phyloP scores from a whole-genome alignment of 2,329 filamentous ascomycete species.

The Fusarium aywerte region DNA sequence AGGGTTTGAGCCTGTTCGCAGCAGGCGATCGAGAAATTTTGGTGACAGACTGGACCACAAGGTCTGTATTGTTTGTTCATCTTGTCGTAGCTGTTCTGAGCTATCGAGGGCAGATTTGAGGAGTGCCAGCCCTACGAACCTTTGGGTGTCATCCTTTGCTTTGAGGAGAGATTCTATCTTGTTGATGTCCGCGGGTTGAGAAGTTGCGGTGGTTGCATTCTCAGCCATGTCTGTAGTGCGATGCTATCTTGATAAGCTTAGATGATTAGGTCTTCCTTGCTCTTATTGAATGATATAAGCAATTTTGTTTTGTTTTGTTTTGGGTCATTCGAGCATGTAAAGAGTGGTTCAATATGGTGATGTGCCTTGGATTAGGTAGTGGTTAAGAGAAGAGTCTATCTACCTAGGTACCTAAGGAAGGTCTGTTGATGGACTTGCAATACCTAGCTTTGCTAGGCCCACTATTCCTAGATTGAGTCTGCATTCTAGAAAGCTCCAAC shows the following conservation, averaged over 20 bases:
- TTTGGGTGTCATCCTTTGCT: slow-evolving; percentile 72
- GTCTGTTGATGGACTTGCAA: neutral
- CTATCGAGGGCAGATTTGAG: slow-evolving; percentile 74
- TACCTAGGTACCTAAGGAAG: no score
- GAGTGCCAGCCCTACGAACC: slow-evolving; percentile 74
- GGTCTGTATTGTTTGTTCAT: slow-evolving; percentile 57
- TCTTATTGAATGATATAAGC: neutral
- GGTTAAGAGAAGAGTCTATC: slow-evolving; percentile 5
- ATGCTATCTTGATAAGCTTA: neutral
- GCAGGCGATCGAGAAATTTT: slow-evolving; percentile 72
- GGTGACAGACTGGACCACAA: slow-evolving; percentile 70
- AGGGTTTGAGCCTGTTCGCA: slow-evolving; percentile 62
- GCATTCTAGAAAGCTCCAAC: slow-evolving; percentile 27
- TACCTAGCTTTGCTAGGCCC: slow-evolving; percentile 15
- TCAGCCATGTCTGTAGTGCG: slow-evolving; percentile 6
- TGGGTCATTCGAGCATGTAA: neutral
- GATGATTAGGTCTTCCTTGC: neutral
- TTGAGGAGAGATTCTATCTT: slow-evolving; percentile 67
- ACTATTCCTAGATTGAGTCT: slow-evolving; percentile 28
- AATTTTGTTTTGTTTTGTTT: neutral
- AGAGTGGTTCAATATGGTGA: neutral
- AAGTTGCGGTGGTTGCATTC: slow-evolving; percentile 11
- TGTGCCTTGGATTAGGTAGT: neutral
- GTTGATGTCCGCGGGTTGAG: slow-evolving; percentile 47
- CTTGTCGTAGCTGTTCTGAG: slow-evolving; percentile 61